phyloP scores from a whole-genome alignment of 495 filamentous ascomycete genomes.

The Rhypophila decipiens region DNA sequence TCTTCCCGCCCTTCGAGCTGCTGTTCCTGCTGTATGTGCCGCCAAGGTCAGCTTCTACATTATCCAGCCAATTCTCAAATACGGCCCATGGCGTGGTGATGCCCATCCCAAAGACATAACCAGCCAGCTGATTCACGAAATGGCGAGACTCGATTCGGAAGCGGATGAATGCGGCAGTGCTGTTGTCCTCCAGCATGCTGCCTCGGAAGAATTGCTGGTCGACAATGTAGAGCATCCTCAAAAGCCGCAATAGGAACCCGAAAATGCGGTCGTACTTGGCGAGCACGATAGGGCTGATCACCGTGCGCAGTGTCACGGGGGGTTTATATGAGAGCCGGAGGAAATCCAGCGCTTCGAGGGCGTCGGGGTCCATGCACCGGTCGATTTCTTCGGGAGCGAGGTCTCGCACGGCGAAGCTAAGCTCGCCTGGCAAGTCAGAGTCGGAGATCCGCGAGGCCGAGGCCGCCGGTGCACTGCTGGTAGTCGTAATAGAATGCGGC shows the following conservation, averaged over 20 bases:
- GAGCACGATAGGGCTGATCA: slow-evolving; percentile 63
- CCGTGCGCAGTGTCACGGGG: slow-evolving; percentile 60
- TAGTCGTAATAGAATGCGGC: too few species aligned
- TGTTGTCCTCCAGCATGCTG: slow-evolving; percentile 22
- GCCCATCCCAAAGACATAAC: slow-evolving; percentile 72
- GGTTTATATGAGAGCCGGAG: slow-evolving; percentile 79
- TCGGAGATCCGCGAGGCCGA: slow-evolving; percentile 19
- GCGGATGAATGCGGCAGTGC: slow-evolving; percentile 42
- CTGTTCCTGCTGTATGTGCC: slow-evolving; percentile 13
- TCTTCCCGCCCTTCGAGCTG: not conserved
- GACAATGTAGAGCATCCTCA: slow-evolving; percentile 74
- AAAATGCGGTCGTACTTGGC: slow-evolving; percentile 80
- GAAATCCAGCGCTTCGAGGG: slow-evolving; percentile 84
- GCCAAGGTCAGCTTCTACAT: slow-evolving; percentile 50
- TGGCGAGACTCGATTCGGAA: slow-evolving; percentile 74
- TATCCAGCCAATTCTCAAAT: slow-evolving; percentile 59
- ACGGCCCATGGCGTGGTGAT: slow-evolving; percentile 62
- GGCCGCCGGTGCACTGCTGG: not conserved
- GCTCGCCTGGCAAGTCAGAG: slow-evolving; percentile 64
- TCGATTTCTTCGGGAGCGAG: slow-evolving; percentile 68
- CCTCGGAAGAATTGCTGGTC: slow-evolving; percentile 50
- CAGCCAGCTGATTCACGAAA: slow-evolving; percentile 60
- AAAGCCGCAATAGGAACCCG: slow-evolving; percentile 65
- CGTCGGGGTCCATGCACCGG: slow-evolving; percentile 69
- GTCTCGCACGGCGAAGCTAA: slow-evolving; percentile 84